Evolutionary conservation across 129 eudicot genomes (phyloP).

Genomic region (Helianthus tuberosus): DNA sequence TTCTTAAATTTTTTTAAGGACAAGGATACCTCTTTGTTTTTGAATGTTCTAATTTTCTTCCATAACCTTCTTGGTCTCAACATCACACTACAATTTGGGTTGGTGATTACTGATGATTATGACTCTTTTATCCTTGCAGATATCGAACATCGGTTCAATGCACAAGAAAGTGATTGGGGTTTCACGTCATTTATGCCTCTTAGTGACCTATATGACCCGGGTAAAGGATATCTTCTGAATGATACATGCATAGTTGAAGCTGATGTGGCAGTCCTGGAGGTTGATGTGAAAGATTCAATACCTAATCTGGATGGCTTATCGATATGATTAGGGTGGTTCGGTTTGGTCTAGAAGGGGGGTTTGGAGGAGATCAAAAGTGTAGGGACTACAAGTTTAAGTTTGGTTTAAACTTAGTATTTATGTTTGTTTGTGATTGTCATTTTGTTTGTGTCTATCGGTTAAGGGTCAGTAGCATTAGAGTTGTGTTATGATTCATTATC

Average conservation of each 20-base stretch:
- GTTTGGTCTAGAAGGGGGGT: too few species aligned
- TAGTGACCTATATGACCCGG: slow-evolving; percentile 73
- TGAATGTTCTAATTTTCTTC: not conserved
- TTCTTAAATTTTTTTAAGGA: not conserved
- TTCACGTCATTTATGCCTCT: slow-evolving; percentile 94
- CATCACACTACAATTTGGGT: slow-evolving; percentile 6
- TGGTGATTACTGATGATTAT: slow-evolving; percentile 21
- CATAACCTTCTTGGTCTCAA: slow-evolving; percentile 18
- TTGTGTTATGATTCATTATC: too few species aligned
- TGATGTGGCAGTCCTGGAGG: slow-evolving; percentile 79
- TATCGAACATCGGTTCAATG: slow-evolving; percentile 78
- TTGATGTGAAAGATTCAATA: slow-evolving; percentile 31
- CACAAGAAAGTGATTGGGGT: slow-evolving; percentile 98
- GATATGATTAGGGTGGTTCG: too few species aligned
- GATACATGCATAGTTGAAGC: slow-evolving; percentile 86
- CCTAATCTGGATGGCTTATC: too few species aligned
- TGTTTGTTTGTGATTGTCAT: too few species aligned
- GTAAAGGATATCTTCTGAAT: slow-evolving; percentile 71
- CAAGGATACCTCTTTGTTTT: not conserved
- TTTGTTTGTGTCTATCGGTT: too few species aligned
- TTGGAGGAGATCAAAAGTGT: too few species aligned
- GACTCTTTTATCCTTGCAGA: slow-evolving; percentile 50
- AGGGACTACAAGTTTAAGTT: too few species aligned
- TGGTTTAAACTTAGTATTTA: too few species aligned
- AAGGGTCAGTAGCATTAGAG: too few species aligned